These are phyloP conservation scores for Thielaviopsis punctulata DNA, from an alignment of 2,329 filamentous ascomycete species.

Conservation along the genomic window DNA sequence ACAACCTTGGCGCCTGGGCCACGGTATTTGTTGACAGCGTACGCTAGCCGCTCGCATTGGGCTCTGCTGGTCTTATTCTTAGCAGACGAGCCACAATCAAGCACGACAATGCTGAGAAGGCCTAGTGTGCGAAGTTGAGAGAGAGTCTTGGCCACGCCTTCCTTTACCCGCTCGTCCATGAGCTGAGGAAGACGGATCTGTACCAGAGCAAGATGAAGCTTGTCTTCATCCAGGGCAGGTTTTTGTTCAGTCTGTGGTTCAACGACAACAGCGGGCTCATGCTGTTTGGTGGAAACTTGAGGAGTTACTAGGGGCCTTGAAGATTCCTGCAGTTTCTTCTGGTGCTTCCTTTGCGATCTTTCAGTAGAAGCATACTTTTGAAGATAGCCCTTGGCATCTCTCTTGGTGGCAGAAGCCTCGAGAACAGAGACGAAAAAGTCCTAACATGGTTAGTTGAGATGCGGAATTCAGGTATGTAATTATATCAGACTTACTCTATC, in stretches of 20 bases:
- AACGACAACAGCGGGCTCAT: background rate
- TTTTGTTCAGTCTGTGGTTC: conserved; percentile 13
- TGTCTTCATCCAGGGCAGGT: conserved; percentile 6
- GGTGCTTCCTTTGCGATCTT: conserved; percentile 4
- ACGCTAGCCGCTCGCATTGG: conserved; percentile 58
- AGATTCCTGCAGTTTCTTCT: background rate
- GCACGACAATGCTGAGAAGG: conserved; percentile 62
- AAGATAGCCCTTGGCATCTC: conserved; percentile 82
- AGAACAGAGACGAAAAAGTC: conserved; percentile 78
- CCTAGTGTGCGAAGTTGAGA: conserved; percentile 71
- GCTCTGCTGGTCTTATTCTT: conserved; percentile 28
- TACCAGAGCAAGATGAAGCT: conserved; percentile 56
- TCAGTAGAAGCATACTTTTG: conserved; percentile 49
- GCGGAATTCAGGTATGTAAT: background rate
- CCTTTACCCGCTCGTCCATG: conserved; percentile 49
- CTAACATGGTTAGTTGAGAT: conserved; percentile 23
- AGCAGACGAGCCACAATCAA: conserved; percentile 46
- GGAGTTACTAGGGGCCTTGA: background rate
- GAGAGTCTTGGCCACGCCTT: conserved; percentile 67
- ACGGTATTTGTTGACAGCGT: conserved; percentile 54
- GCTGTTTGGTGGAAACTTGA: background rate
- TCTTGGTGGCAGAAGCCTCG: conserved; percentile 75
- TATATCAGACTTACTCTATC: conserved; percentile 12
- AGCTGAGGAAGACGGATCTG: conserved; percentile 62
- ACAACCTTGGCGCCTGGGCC: conserved; percentile 52